These are phyloP conservation scores for Carex littledalei DNA, from an alignment of 176 grass and related monocot species.

Conservation along the genomic window DNA sequence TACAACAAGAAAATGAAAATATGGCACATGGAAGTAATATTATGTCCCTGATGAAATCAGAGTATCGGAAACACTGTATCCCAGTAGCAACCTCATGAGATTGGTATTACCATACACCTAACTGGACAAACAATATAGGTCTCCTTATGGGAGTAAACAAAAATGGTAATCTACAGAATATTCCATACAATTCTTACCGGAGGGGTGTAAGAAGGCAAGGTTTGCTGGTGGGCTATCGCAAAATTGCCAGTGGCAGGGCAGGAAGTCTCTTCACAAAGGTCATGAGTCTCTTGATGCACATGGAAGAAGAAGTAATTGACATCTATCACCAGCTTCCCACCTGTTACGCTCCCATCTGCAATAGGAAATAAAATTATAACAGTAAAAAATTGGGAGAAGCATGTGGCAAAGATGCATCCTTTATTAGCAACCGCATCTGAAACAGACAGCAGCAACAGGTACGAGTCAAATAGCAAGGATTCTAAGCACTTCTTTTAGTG, in stretches of 20 bases:
- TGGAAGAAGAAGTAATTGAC: slow-evolving; percentile 60
- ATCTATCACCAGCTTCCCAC: slow-evolving; percentile 61
- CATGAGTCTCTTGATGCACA: slow-evolving; percentile 52
- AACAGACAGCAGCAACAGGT: no score
- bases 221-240: slow-evolving; percentile 6
- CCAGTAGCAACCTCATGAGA: background rate
- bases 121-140: background rate
- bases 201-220: background rate
- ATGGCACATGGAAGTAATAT: background rate
- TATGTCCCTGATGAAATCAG: background rate
- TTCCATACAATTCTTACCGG: background rate
- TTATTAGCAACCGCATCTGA: no score
- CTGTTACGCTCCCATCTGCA: slow-evolving; percentile 43
- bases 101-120: background rate
- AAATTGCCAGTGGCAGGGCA: slow-evolving; percentile 41
- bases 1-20: background rate
- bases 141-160: background rate
- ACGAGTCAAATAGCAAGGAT: no score
- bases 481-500: no score
- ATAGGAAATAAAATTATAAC: slow-evolving; percentile 11
- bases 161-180: background rate
- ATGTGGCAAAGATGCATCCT: background rate
- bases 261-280: slow-evolving; percentile 63
- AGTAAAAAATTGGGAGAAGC: background rate
- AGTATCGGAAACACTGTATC: background rate